A percentile compares a stretch with the other conserved stretches of the same genome.
phyloP scores from a whole-genome alignment of 306 rosid genomes.

The Dryas alaskensis region DNA sequence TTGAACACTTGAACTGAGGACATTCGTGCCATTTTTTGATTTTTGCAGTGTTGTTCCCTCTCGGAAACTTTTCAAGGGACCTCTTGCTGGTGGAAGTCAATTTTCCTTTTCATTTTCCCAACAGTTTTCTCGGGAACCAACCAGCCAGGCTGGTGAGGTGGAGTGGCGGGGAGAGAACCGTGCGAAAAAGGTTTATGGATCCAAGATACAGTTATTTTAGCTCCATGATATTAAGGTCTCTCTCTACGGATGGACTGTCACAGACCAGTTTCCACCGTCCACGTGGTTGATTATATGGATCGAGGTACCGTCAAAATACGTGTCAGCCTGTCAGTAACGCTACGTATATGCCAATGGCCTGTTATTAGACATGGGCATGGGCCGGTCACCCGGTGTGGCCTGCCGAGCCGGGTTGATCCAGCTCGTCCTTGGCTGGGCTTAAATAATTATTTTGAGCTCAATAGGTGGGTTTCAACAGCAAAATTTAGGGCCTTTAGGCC shows the following conservation, averaged over 20 bases:
- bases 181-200: background rate
- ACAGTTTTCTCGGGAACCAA: background rate
- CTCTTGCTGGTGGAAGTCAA: background rate
- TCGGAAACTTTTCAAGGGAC: background rate
- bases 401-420: too few relatives aligned
- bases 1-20: conserved; percentile 10
- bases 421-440: too few relatives aligned
- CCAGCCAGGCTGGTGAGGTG: background rate
- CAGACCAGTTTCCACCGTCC: background rate
- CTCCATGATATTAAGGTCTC: background rate
- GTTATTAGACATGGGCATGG: too few relatives aligned
- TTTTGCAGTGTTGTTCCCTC: background rate
- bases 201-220: background rate
- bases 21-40: conserved; percentile 18
- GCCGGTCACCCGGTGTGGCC: too few relatives aligned
- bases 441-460: too few relatives aligned
- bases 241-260: background rate
- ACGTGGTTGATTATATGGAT: background rate
- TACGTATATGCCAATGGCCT: too few relatives aligned
- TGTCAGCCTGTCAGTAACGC: too few relatives aligned
- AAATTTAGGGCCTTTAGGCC: too few relatives aligned
- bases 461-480: too few relatives aligned
- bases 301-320: too few relatives aligned
- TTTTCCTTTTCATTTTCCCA: background rate
- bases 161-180: conserved; percentile 18